These are phyloP conservation scores for Pseudocercospora cruenta DNA, from an alignment of 2,329 filamentous ascomycete species.

Conservation along the genomic window DNA sequence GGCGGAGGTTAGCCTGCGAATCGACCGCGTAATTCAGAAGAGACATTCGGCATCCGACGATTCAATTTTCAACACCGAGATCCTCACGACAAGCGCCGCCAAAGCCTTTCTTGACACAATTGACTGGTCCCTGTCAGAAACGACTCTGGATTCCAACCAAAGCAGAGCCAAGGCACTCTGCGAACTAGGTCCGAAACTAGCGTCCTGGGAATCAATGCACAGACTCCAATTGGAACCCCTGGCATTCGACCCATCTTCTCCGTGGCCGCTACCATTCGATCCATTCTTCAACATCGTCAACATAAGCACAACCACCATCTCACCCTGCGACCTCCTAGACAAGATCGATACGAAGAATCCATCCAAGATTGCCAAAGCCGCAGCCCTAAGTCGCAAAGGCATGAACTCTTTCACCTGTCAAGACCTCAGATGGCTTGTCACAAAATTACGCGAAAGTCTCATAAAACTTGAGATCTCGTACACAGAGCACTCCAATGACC, in stretches of 20 bases:
- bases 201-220: conserved; percentile 8
- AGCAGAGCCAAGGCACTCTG: conserved; percentile 15
- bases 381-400: background rate
- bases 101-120: conserved; percentile 10
- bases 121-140: background rate
- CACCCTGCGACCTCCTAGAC: conserved; percentile 16
- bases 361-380: conserved; percentile 14
- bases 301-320: conserved; percentile 19
- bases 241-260: conserved; percentile 5
- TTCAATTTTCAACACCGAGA: conserved; percentile 18
- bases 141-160: conserved; percentile 1
- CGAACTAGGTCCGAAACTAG: background rate
- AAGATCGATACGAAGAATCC: background rate
- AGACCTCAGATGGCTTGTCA: conserved; percentile 19
- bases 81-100: conserved; percentile 14
- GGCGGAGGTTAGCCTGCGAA: conserved; percentile 14
- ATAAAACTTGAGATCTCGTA: conserved; percentile 18
- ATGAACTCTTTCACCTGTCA: conserved; percentile 18
- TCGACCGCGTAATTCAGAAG: background rate
- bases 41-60: background rate
- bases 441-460: conserved; percentile 22
- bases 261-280: conserved; percentile 30
- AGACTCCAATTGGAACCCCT: conserved; percentile 2
- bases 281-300: conserved; percentile 27
- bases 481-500: conserved; percentile 17